phyloP scores from a whole-genome alignment of 106 monocot genomes.

The Gastrodia elata region DNA sequence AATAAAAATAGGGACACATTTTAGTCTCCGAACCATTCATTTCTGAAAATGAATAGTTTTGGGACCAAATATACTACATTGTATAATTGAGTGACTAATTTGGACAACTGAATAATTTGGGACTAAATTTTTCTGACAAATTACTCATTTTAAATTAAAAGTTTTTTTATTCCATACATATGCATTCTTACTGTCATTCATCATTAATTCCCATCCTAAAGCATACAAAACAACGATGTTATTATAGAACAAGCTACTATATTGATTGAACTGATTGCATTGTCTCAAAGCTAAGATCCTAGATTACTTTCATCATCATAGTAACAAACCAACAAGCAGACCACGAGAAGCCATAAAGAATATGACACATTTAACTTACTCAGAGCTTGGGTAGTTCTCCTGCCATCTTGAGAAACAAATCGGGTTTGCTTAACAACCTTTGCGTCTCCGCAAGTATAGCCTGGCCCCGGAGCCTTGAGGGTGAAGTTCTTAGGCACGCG shows the following conservation, averaged over 20 bases:
- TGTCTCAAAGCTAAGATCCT: background rate
- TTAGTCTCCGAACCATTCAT: too few species aligned
- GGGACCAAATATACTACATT: too few species aligned
- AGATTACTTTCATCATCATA: background rate
- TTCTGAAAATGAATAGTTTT: too few species aligned
- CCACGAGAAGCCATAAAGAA: background rate
- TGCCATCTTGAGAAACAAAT: conserved; percentile 29
- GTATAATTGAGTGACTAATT: too few species aligned
- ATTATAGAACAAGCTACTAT: background rate
- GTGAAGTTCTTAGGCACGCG: conserved; percentile 39
- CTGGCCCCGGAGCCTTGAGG: conserved; percentile 37
- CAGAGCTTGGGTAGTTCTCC: conserved; percentile 40
- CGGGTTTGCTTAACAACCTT: conserved; percentile 27
- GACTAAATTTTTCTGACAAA: too few species aligned
- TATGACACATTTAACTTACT: conserved; percentile 20
- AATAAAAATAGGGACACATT: too few species aligned
- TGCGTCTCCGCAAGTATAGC: conserved; percentile 39
- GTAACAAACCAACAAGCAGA: background rate
- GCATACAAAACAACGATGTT: background rate
- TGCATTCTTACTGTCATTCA: background rate
- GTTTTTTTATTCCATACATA: too few species aligned
- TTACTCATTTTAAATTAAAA: too few species aligned
- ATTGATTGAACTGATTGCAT: too few species aligned
- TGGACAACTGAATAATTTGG: too few species aligned
- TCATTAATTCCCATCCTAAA: background rate